Conservation (phyloP, 805 yeast genomes). For the Candida lessepsii region DNA sequence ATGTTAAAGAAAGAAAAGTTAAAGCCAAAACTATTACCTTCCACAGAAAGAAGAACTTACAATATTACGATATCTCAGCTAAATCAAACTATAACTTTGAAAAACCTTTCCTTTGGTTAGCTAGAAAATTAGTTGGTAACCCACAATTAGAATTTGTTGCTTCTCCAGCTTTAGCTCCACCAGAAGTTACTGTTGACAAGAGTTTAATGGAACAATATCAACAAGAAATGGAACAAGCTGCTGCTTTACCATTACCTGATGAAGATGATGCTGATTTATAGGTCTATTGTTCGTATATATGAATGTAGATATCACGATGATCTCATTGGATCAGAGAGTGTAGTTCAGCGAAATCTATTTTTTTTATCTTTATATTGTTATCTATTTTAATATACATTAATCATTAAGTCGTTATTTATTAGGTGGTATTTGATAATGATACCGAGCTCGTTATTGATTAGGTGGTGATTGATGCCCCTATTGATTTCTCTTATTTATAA, state of each 20-base stretch:
- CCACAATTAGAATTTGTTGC: slow-evolving; percentile 98
- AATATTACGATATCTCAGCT: slow-evolving; percentile 99
- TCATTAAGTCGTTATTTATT: too few relatives aligned
- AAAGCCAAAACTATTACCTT: slow-evolving; percentile 99
- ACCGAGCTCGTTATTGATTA: too few relatives aligned
- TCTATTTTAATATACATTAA: too few relatives aligned
- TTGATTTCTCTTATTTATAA: too few relatives aligned
- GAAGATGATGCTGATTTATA: slow-evolving; percentile 99
- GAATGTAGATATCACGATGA: slow-evolving; percentile 2
- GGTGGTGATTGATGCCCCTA: too few relatives aligned
- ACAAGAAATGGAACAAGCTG: slow-evolving; percentile 99
- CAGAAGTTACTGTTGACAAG: slow-evolving; percentile 97
- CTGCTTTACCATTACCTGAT: slow-evolving; percentile 99
- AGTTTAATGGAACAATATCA: slow-evolving; percentile 97
- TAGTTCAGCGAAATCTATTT: too few relatives aligned
- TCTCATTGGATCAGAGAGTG: too few relatives aligned
- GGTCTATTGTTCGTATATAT: slow-evolving; percentile 17
- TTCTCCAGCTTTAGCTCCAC: slow-evolving; percentile 99
- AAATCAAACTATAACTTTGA: slow-evolving; percentile 99
- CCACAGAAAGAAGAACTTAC: slow-evolving; percentile 99
- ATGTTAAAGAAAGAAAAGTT: slow-evolving; percentile 99
- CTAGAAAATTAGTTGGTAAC: slow-evolving; percentile 98
- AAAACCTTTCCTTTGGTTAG: slow-evolving; percentile 99
- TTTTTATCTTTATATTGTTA: too few relatives aligned
- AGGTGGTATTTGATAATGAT: too few relatives aligned